Conservation (phyloP, 2,329 filamentous ascomycete genomes). For the Chalara sp. region DNA sequence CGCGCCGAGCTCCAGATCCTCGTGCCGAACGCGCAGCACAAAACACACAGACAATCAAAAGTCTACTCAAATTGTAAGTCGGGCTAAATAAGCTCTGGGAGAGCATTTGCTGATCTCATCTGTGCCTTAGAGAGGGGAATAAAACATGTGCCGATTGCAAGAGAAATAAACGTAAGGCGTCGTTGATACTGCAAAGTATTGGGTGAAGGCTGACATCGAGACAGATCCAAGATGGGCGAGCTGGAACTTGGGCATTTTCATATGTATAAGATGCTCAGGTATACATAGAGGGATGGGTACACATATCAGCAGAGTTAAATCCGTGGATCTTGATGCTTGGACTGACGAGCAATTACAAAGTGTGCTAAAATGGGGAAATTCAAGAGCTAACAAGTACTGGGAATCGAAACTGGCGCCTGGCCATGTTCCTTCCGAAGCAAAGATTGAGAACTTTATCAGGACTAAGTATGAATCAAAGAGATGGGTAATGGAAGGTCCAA, state of each 20-base stretch:
- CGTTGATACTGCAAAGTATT: background rate
- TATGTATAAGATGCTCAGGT: constrained; percentile 97
- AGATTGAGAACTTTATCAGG: constrained; percentile 99
- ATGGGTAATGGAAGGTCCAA: constrained; percentile 97
- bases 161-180: constrained; percentile 81
- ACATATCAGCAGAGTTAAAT: constrained; percentile 96
- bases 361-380: constrained; percentile 92
- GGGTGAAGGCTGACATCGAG: constrained; percentile 6
- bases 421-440: constrained; percentile 89
- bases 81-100: background rate
- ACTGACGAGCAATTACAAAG: constrained; percentile 96
- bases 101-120: background rate
- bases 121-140: constrained; percentile 60
- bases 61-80: constrained; percentile 70
- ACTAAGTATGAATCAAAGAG: constrained; percentile 98
- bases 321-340: constrained; percentile 96
- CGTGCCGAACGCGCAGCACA: constrained; percentile 83
- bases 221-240: constrained; percentile 96
- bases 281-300: constrained; percentile 99
- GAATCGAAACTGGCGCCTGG: constrained; percentile 87
- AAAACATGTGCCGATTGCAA: constrained; percentile 99
- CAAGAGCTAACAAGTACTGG: constrained; percentile 97
- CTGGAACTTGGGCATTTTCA: constrained; percentile 95
- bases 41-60: constrained; percentile 92
- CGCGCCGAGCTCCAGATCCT: constrained; percentile 69